phyloP scores from a whole-genome alignment of 768 basidiomycete species.

The Brasilioporus rufonigricans region DNA sequence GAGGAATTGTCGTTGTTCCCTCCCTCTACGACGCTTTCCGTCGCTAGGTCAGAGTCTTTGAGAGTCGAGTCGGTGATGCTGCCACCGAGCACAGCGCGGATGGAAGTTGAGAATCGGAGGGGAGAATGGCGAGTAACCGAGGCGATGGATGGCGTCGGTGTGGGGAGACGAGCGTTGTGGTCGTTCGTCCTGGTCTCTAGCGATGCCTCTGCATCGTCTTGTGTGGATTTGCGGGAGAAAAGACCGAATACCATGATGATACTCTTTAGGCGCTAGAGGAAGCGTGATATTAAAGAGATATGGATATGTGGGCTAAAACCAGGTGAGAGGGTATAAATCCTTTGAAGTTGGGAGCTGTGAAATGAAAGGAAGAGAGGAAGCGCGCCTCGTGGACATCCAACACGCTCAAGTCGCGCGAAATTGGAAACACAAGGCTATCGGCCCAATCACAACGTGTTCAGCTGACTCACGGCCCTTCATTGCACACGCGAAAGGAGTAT shows the following conservation, averaged over 20 bases:
- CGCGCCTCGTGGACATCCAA: slow-evolving; percentile 21
- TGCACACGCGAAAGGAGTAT: no score
- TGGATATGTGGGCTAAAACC: slow-evolving; percentile 1
- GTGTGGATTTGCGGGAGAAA: slow-evolving; percentile 35
- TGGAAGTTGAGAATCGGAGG: slow-evolving; percentile 18
- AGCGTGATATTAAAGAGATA: slow-evolving; percentile 12
- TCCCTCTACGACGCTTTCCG: slow-evolving; percentile 8
- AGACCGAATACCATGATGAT: slow-evolving; percentile 42
- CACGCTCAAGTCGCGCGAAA: slow-evolving; percentile 14
- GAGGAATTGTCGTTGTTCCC: slow-evolving; percentile 4
- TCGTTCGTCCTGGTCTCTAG: slow-evolving; percentile 1
- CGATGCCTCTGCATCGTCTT: slow-evolving; percentile 8
- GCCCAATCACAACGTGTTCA: slow-evolving; percentile 8
- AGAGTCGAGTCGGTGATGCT: slow-evolving; percentile 23
- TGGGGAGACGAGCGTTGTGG: slow-evolving; percentile 41
- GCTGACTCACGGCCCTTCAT: no score
- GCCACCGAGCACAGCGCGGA: slow-evolving; percentile 13
- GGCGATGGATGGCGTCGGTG: slow-evolving; percentile 50
- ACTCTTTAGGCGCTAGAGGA: neutral
- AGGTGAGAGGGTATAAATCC: slow-evolving; percentile 1
- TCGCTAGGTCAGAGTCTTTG: slow-evolving; percentile 14
- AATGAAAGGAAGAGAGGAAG: slow-evolving; percentile 9
- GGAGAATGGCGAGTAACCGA: slow-evolving; percentile 29
- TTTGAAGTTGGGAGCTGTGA: slow-evolving; percentile 8
- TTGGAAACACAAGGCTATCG: neutral